Percentiles rank a stretch among this genome's conserved stretches.
Conservation (phyloP, 2,329 filamentous ascomycete genomes). For the Penicillium glabrum region DNA sequence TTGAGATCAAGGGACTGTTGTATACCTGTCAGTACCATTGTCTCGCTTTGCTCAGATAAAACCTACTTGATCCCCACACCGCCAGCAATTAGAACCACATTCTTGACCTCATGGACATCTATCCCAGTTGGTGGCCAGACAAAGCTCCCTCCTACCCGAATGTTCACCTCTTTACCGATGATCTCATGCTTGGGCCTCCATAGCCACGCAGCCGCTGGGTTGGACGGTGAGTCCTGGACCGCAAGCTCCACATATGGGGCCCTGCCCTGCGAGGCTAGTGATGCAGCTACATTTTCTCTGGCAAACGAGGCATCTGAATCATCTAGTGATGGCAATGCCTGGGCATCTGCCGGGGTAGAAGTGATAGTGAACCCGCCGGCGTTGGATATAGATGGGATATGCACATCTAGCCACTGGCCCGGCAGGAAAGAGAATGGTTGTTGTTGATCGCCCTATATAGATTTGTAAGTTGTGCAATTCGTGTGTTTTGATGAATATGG, state of each 20-base stretch:
- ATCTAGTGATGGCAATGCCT: slow-evolving; percentile 30
- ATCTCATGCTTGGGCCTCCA: slow-evolving; percentile 62
- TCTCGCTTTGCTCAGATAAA: background rate
- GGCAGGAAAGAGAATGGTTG: slow-evolving; percentile 64
- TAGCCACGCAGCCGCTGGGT: slow-evolving; percentile 74
- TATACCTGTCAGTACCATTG: slow-evolving; percentile 1
- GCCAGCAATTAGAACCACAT: slow-evolving; percentile 73
- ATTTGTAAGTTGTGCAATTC: background rate
- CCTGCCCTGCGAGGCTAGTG: slow-evolving; percentile 26
- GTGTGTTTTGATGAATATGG: background rate
- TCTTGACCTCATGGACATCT: slow-evolving; percentile 49
- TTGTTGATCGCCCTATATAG: slow-evolving; percentile 21
- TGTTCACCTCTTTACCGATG: slow-evolving; percentile 57
- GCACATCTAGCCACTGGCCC: slow-evolving; percentile 87
- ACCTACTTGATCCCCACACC: slow-evolving; percentile 77
- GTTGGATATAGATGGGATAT: slow-evolving; percentile 66
- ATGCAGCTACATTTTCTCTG: slow-evolving; percentile 20
- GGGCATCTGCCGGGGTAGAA: slow-evolving; percentile 63
- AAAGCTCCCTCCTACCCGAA: slow-evolving; percentile 80
- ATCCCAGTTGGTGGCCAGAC: slow-evolving; percentile 64
- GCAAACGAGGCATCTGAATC: slow-evolving; percentile 12
- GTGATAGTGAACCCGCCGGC: slow-evolving; percentile 89
- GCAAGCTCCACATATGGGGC: slow-evolving; percentile 71
- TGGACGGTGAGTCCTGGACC: slow-evolving; percentile 68
- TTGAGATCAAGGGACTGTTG: slow-evolving; percentile 68